phyloP scores from a whole-genome alignment of 176 grass and related monocot species.

The Zizania latifolia region DNA sequence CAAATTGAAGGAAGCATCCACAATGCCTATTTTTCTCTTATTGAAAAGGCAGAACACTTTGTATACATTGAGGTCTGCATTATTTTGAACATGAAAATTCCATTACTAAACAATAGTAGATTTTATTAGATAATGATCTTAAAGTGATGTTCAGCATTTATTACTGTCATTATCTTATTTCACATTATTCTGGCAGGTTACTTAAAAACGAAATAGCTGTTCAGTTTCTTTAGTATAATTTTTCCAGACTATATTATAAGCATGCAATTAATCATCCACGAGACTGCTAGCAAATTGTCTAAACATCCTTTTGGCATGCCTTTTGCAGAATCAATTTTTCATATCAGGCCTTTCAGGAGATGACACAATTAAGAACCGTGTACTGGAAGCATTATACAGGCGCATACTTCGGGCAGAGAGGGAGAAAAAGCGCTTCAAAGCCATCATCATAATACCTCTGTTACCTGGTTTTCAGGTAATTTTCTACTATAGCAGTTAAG shows the following conservation, averaged over 20 bases:
- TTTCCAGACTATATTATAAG: neutral
- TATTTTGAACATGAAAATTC: neutral
- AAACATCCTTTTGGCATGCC: slow-evolving; percentile 6
- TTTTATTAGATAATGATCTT: neutral
- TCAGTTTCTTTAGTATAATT: neutral
- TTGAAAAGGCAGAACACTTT: slow-evolving; percentile 93
- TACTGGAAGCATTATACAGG: slow-evolving; percentile 79
- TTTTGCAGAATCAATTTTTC: slow-evolving; percentile 96
- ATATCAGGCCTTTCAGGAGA: slow-evolving; percentile 95
- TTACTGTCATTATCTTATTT: slow-evolving; percentile 16
- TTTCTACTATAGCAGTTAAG: slow-evolving; percentile 2
- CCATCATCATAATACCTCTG: slow-evolving; percentile 87
- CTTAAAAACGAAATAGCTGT: slow-evolving; percentile 4
- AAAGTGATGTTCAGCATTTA: neutral
- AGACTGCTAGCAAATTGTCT: neutral
- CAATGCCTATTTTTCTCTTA: slow-evolving; percentile 84
- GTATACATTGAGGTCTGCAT: slow-evolving; percentile 86
- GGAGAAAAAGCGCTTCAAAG: slow-evolving; percentile 75
- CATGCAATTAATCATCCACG: neutral
- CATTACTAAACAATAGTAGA: slow-evolving; percentile 12
- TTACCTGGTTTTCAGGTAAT: slow-evolving; percentile 94
- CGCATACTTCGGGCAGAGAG: slow-evolving; percentile 84
- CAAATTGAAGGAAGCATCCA: slow-evolving; percentile 97
- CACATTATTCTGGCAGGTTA: neutral
- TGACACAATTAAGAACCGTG: slow-evolving; percentile 89